Base-by-base conservation (phyloP, 768 basidiomycete genomes). In the Hirschioporus abietinus region DNA sequence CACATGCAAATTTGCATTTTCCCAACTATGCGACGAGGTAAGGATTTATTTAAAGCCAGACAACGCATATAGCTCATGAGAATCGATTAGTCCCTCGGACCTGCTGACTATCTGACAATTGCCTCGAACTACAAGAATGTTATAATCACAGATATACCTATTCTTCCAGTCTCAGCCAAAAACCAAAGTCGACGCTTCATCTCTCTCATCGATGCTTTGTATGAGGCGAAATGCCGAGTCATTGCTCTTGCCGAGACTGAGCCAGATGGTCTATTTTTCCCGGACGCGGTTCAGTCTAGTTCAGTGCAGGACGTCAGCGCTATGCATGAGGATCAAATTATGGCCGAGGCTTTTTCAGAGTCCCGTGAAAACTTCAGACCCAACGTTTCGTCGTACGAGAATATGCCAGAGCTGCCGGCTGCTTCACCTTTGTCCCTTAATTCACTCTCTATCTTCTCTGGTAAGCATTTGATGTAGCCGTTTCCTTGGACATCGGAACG, bases 161-260 rank as follows among this genome's bases (percentile, higher is more conserved):
- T 82, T 23, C 76, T 87, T 0, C 77, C 76, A 18, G 76, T 86
- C 7, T 79, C 81, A 7, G 76, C 79, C 35, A 88, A 86, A 76
- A 84, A 88, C 72, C 83, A 86, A 72, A 86, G 85, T 1, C 75
- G 87, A 12, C 78, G 86, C 2, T 82, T 87, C 71, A 88, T 87
- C 67, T 86, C 84, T 18, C 79, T 87, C 61, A 81, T 88, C 26
- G 86, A 88, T 70, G 86, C 86, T 0, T 74, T 87, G 0, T 87
- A 86, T 76, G 78, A 82, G 76, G 78, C 77, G 1, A 74, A 75
- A 24, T 79, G 79, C 66, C 72, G 73, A 27, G 35, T 80, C 34
- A 66, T 79, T 62, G 81, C 80, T 66, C 71, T 78, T 20, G 82
- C 83, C 27, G 79, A 80, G 30, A 73, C 78, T 0, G 65, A 66